These are phyloP conservation scores for Fusarium secorum DNA, from an alignment of 2,329 filamentous ascomycete species.

Conservation along the genomic window DNA sequence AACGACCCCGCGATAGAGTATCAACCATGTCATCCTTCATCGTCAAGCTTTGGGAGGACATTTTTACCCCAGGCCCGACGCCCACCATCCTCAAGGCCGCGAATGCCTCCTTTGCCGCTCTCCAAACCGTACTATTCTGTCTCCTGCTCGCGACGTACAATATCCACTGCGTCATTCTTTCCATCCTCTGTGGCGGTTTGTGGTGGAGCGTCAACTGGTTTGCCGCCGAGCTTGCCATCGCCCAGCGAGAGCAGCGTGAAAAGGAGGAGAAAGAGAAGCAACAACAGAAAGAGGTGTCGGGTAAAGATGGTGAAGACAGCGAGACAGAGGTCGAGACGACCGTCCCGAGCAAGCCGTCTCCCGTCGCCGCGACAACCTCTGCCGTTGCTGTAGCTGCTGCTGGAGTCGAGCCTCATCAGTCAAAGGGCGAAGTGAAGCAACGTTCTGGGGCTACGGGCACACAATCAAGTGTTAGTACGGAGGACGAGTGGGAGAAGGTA, in stretches of 20 bases:
- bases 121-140: slow-evolving; percentile 79
- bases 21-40: slow-evolving; percentile 67
- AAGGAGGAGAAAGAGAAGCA: slow-evolving; percentile 48
- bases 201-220: slow-evolving; percentile 99
- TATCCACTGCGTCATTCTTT: slow-evolving; percentile 87
- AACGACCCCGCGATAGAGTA: slow-evolving; percentile 21
- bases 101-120: slow-evolving; percentile 84
- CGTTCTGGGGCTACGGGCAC: slow-evolving; percentile 54
- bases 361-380: slow-evolving; percentile 16
- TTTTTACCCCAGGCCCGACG: slow-evolving; percentile 92
- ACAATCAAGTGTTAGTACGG: slow-evolving; percentile 75
- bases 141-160: slow-evolving; percentile 85
- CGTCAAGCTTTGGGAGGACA: slow-evolving; percentile 84
- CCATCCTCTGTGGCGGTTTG: slow-evolving; percentile 77
- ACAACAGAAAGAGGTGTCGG: slow-evolving; percentile 21
- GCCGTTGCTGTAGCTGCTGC: slow-evolving; percentile 37
- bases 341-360: slow-evolving; percentile 30
- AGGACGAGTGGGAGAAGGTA: slow-evolving; percentile 98
- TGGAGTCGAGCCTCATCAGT: slow-evolving; percentile 55
- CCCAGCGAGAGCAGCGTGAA: slow-evolving; percentile 51
- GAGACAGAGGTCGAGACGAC: slow-evolving; percentile 55
- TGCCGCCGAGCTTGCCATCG: slow-evolving; percentile 67
- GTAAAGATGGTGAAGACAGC: slow-evolving; percentile 42
- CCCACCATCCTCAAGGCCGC: slow-evolving; percentile 88
- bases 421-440: slow-evolving; percentile 59